Percentiles rank a stretch among this genome's conserved stretches.
phyloP scores from a whole-genome alignment of 2,329 filamentous ascomycete genomes.

The Colletotrichum caudatum region DNA sequence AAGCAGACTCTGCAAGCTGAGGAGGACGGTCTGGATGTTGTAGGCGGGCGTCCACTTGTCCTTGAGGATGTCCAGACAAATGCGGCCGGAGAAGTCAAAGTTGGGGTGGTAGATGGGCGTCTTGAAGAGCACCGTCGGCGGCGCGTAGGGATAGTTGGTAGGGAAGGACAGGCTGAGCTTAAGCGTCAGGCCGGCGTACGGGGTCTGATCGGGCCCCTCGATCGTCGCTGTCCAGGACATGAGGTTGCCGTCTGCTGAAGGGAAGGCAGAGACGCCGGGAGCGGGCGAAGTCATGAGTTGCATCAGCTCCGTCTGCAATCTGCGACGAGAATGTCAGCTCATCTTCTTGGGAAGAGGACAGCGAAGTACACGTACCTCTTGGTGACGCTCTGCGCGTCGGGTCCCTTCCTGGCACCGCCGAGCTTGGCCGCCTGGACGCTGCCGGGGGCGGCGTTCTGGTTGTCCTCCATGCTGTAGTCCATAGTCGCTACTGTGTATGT shows the following conservation, averaged over 20 bases:
- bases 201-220: conserved; percentile 88
- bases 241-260: conserved; percentile 88
- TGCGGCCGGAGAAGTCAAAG: conserved; percentile 95
- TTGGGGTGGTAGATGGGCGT: conserved; percentile 99
- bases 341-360: not conserved
- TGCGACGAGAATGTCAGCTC: conserved; percentile 53
- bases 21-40: conserved; percentile 92
- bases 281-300: conserved; percentile 96
- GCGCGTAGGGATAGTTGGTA: conserved; percentile 89
- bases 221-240: conserved; percentile 96
- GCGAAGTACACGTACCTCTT: conserved; percentile 70
- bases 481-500: conserved; percentile 45
- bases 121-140: conserved; percentile 94
- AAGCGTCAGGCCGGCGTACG: conserved; percentile 88
- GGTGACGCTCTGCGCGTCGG: conserved; percentile 79
- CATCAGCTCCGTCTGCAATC: conserved; percentile 97
- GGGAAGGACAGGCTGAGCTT: conserved; percentile 95
- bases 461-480: conserved; percentile 64
- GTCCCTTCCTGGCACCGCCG: conserved; percentile 65
- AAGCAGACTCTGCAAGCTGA: conserved; percentile 94
- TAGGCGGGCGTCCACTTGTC: conserved; percentile 99
- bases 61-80: conserved; percentile 98
- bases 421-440: conserved; percentile 73
- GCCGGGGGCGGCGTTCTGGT: conserved; percentile 76
- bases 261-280: conserved; percentile 94